Evolutionary conservation across 2,329 filamentous ascomycete species (phyloP), one percentile per base, ranked within the genome.

Genomic region (Scedosporium dehoogii): DNA sequence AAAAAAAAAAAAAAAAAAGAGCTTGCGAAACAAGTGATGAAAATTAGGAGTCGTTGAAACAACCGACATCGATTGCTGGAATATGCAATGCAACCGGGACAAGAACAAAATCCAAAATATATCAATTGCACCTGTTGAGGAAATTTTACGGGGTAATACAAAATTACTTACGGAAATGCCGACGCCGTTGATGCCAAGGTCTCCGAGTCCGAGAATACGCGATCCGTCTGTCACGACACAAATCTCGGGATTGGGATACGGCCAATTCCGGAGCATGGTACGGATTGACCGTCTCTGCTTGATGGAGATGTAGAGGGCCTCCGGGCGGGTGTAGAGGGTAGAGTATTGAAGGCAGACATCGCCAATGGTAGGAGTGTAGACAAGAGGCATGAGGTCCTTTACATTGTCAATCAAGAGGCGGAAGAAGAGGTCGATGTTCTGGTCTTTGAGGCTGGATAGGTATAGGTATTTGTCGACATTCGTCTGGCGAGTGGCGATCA

Each of bases 271-370:
- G 67, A 97, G 86, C 73, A 97, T 92, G 56, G 89, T 88, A 70
- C 86, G 85, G 66, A 97, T 90, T 65, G 93, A 91, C 72, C 92
- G 94, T 67, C 90, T 87, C 80, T 99, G 93, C 76, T 91, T 90
- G 77, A 91, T 97, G 65, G 92, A 97, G 67, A 99, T 90, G 79
- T 97, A 99, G 76, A 97, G 84, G 67, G 89, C 92, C 81, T 97
- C 94, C 23, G 94, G 92, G 68, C 92, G 89, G 64, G 92, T 96
- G 81, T 96, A 97, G 69, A 97, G 85, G 70, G 93, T 91, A 46
- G 92, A 96, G 85, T 96, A 99, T 77, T 93, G 89, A 73, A 96
- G 81, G 79, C 94, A 99, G 68, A 96, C 94, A 74, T 97, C 93
- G 70, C 94, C 94, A 70, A 99, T 92, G 71, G 90, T 92, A 56